These are phyloP conservation scores for Fusarium stilboides DNA, from an alignment of 2,329 filamentous ascomycete genomes.

Conservation along the genomic window DNA sequence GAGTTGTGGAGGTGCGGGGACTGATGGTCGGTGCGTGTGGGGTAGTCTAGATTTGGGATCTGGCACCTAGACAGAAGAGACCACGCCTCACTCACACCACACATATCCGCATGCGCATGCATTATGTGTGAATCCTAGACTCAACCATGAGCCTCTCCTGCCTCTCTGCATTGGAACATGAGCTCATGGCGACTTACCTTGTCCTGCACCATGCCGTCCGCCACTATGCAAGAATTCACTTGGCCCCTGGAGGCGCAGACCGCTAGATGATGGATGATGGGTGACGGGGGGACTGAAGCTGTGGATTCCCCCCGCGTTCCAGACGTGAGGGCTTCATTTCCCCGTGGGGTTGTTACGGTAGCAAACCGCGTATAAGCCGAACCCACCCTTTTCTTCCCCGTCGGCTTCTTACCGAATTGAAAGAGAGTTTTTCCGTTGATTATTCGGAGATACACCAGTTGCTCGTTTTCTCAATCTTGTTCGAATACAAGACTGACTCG, in stretches of 20 bases:
- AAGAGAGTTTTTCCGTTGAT: slow-evolving; percentile 15
- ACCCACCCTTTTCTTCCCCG: slow-evolving; percentile 33
- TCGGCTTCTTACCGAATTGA: slow-evolving; percentile 29
- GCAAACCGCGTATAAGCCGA: slow-evolving; percentile 37
- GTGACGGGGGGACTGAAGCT: slow-evolving; percentile 14
- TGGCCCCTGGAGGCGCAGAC: slow-evolving; percentile 36
- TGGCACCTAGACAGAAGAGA: slow-evolving; percentile 21
- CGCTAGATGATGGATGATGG: slow-evolving; percentile 16
- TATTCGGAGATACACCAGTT: slow-evolving; percentile 17
- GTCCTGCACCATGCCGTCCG: slow-evolving; percentile 11
- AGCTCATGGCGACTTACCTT: slow-evolving; percentile 24
- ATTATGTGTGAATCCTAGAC: slow-evolving; percentile 24
- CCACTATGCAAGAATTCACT: slow-evolving; percentile 15
- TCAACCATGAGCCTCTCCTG: slow-evolving; percentile 28
- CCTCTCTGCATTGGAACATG: slow-evolving; percentile 34
- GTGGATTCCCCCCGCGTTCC: slow-evolving; percentile 32
- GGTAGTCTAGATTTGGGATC: slow-evolving; percentile 46
- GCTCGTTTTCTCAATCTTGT: slow-evolving; percentile 8
- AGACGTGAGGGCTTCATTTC: slow-evolving; percentile 38
- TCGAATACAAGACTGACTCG: slow-evolving; percentile 22
- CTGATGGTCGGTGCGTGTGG: slow-evolving; percentile 46
- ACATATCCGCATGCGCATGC: background rate
- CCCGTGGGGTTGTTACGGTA: slow-evolving; percentile 32
- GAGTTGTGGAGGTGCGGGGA: slow-evolving; percentile 49
- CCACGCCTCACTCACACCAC: slow-evolving; percentile 8